phyloP scores from a whole-genome alignment of 331 rosid genomes.

The Stylosanthes scabra region DNA sequence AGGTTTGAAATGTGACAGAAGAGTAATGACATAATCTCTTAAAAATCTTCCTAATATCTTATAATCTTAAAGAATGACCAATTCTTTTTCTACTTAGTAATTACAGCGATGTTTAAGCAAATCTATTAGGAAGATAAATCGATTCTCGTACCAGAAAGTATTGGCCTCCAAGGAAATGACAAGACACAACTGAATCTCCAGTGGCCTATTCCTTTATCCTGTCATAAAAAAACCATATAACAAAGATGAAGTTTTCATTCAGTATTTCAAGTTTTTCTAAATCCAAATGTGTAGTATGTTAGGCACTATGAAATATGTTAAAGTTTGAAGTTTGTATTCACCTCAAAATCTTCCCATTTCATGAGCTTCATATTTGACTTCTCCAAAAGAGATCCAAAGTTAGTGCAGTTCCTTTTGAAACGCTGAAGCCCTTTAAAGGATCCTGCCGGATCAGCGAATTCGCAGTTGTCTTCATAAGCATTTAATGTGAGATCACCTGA shows the following conservation, averaged over 20 bases:
- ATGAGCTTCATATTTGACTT: slow-evolving; percentile 87
- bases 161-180: slow-evolving; percentile 94
- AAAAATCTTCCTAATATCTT: no score
- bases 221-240: slow-evolving; percentile 38
- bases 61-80: no score
- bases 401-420: slow-evolving; percentile 93
- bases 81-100: no score
- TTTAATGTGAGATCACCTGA: slow-evolving; percentile 85
- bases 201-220: slow-evolving; percentile 91
- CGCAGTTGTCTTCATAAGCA: slow-evolving; percentile 91
- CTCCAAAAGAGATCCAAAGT: slow-evolving; percentile 84
- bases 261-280: background rate
- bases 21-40: no score
- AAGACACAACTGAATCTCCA: slow-evolving; percentile 86
- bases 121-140: no score
- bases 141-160: slow-evolving; percentile 75
- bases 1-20: slow-evolving; percentile 61
- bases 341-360: slow-evolving; percentile 96
- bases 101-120: no score
- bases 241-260: background rate
- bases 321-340: slow-evolving; percentile 30
- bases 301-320: background rate
- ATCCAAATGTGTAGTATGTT: background rate
- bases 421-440: slow-evolving; percentile 92
- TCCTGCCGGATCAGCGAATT: slow-evolving; percentile 96